Evolutionary conservation across 2,329 filamentous ascomycete genomes (phyloP).

Genomic region (Fusarium nodosum): DNA sequence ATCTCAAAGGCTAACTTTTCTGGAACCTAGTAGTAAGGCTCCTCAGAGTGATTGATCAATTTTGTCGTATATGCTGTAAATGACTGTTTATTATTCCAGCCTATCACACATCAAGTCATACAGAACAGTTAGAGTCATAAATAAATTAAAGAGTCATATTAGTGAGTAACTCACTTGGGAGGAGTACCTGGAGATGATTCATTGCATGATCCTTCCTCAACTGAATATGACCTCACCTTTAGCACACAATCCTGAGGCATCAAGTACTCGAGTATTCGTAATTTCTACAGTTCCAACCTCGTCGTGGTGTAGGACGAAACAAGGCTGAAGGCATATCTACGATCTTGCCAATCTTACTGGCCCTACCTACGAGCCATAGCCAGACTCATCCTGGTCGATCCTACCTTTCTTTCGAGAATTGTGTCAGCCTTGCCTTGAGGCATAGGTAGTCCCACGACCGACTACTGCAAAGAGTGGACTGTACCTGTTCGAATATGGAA

Average conservation of each 20-base stretch:
- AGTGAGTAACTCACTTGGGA: constrained; percentile 7
- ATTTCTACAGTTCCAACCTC: constrained; percentile 21
- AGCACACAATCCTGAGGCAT: constrained; percentile 45
- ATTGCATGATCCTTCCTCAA: not conserved
- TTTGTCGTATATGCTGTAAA: not conserved
- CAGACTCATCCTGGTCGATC: constrained; percentile 9
- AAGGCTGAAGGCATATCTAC: constrained; percentile 37
- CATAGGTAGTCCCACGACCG: constrained; percentile 7
- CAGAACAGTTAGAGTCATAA: constrained; percentile 32
- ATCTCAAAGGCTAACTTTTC: too few species aligned
- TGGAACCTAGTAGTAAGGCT: too few species aligned
- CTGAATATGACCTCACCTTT: constrained; percentile 7
- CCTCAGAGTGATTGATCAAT: not conserved
- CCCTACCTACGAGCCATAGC: not conserved
- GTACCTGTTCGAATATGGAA: constrained; percentile 26
- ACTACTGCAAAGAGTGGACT: not conserved
- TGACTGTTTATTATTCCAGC: constrained; percentile 12
- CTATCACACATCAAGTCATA: constrained; percentile 18
- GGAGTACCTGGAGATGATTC: not conserved
- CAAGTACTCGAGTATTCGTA: constrained; percentile 28
- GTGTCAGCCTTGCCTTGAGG: constrained; percentile 1
- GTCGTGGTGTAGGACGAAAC: constrained; percentile 27
- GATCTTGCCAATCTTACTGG: constrained; percentile 3
- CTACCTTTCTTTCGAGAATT: constrained; percentile 1
- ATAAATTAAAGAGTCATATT: constrained; percentile 35